phyloP scores from a whole-genome alignment of 1,284 basidiomycete species.

The Vanrija sp. region DNA sequence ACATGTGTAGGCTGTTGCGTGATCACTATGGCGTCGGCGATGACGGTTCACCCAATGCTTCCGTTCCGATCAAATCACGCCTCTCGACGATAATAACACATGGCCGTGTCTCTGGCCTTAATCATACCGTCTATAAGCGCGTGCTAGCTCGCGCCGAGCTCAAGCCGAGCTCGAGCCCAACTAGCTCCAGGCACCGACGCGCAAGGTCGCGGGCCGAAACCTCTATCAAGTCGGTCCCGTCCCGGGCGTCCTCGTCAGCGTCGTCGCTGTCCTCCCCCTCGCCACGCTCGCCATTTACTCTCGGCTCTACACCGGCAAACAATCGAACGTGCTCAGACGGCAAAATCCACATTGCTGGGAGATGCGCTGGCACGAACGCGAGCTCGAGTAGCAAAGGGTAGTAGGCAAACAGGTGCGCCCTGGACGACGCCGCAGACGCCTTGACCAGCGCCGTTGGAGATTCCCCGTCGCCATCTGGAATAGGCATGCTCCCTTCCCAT shows the following conservation, averaged over 20 bases:
- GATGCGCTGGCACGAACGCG: slow-evolving; percentile 61
- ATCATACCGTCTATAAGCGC: too few species aligned
- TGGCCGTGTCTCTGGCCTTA: too few species aligned
- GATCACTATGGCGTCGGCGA: too few species aligned
- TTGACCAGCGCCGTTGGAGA: slow-evolving; percentile 24
- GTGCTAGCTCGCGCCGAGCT: neutral
- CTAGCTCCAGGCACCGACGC: slow-evolving; percentile 63
- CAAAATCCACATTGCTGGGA: slow-evolving; percentile 64
- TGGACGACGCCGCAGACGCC: slow-evolving; percentile 61
- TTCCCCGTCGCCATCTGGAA: slow-evolving; percentile 24
- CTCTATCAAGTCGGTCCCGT: slow-evolving; percentile 50
- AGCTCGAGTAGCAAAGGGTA: slow-evolving; percentile 75
- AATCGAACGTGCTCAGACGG: slow-evolving; percentile 33
- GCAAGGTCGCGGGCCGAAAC: slow-evolving; percentile 65
- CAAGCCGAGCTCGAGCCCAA: slow-evolving; percentile 58
- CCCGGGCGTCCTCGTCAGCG: slow-evolving; percentile 14
- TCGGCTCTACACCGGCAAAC: slow-evolving; percentile 13
- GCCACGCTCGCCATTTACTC: slow-evolving; percentile 14
- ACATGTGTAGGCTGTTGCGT: too few species aligned
- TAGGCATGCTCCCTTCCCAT: slow-evolving; percentile 58
- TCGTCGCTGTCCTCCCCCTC: slow-evolving; percentile 12
- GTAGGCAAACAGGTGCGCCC: slow-evolving; percentile 79
- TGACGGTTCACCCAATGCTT: too few species aligned
- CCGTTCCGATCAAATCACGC: too few species aligned
- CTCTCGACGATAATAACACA: too few species aligned